Base-by-base conservation (phyloP, 495 filamentous ascomycete species). In the Hyaloscypha finlandica region DNA sequence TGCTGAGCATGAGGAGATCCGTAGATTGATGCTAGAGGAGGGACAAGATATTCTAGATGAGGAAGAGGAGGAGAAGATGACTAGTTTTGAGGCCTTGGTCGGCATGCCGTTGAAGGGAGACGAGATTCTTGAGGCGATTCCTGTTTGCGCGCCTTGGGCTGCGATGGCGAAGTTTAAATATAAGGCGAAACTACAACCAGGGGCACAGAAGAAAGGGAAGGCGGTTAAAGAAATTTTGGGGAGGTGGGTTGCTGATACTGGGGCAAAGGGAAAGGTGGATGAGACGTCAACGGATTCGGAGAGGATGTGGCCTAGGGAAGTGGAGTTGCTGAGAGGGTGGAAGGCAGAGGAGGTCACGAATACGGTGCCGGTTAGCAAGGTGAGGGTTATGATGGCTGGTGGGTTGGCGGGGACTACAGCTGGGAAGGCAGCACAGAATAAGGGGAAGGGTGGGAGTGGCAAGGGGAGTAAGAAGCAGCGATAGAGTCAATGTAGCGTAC, bases 161-260 rank as follows among this genome's bases (percentile, higher is more conserved):
- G 91, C 95, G 1, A 81, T 99, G 68, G 80, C 77, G 0, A 85
- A 83, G 58, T 90, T 89, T 71, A 96, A 96, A 78, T 97, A 96
- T 79, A 91, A 92, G 74, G 90, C 86, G 22, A 99, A 98, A 81
- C 70, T 99, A 68, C 95, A 98, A 79, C 95, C 95, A 0, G 95
- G 95, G 3, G 71, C 86, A 3, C 84, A 88, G 71, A 99, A 99
- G 84, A 96, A 97, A 79, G 94, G 94, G 2, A 99, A 97, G 76
- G 95, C 94, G 19, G 87, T 97, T 30, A 91, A 91, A 78, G 93
- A 97, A 77, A 90, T 97, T 51, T 73, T 96, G 20, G 84, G 85
- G 45, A 83, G 83, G 57, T 97, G 95, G 93, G 83, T 89, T 65
- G 79, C 83, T 1, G 86, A 81, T 63, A 75, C 79, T n/a, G 82